phyloP scores from a whole-genome alignment of 345 rosid species.

The Mercurialis annua region DNA sequence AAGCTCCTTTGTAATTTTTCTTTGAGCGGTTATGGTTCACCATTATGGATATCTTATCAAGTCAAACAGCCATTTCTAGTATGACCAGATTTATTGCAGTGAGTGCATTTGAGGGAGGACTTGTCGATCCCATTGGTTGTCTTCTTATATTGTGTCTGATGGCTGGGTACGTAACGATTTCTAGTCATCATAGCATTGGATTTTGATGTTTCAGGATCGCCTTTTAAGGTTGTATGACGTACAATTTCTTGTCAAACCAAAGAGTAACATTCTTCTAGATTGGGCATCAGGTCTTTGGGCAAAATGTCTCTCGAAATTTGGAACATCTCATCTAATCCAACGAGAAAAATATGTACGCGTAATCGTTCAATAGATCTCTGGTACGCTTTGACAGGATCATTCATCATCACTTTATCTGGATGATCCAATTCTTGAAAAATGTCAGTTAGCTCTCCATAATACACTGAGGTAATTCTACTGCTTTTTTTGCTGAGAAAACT shows the following conservation, averaged over 20 bases:
- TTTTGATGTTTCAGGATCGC: background rate
- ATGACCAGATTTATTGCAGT: background rate
- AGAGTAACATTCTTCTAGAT: background rate
- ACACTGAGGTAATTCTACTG: background rate
- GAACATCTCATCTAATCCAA: background rate
- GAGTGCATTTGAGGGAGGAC: background rate
- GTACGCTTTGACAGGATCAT: background rate
- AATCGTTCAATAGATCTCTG: background rate
- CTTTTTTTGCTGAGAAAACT: background rate
- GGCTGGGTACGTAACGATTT: background rate
- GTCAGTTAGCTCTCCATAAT: background rate
- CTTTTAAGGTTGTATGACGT: background rate
- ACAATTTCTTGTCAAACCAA: background rate
- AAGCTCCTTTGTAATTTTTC: background rate
- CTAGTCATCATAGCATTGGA: background rate
- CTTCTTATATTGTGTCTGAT: background rate
- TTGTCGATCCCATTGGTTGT: background rate
- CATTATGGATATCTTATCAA: background rate
- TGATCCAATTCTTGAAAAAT: background rate
- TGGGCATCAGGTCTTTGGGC: background rate
- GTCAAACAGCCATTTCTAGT: background rate
- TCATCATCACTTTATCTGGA: background rate
- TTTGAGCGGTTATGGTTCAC: background rate
- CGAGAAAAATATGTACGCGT: background rate
- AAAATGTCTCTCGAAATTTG: background rate